Percentiles rank a stretch among this genome's conserved stretches.
These are phyloP conservation scores for Paracorniculantispora psalliotae DNA, from an alignment of 2,329 filamentous ascomycete species.

Conservation along the genomic window DNA sequence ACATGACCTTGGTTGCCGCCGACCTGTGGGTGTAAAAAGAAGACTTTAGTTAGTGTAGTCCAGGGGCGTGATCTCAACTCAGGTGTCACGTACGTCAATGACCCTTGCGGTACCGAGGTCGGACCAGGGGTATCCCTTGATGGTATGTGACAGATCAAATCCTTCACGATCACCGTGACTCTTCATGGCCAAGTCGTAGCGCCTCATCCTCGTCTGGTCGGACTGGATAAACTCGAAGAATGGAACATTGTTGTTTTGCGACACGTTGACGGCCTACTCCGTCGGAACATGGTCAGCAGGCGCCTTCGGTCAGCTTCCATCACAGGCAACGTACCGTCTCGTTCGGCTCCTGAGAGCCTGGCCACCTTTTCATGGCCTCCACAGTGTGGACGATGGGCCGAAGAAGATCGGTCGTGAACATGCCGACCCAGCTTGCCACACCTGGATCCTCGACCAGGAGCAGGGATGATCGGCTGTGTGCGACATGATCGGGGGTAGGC, in stretches of 20 bases:
- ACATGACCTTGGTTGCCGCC: conserved; percentile 24
- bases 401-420: conserved; percentile 28
- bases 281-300: background rate
- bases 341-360: conserved; percentile 28
- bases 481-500: conserved; percentile 31
- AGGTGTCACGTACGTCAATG: conserved; percentile 21
- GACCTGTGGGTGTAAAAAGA: conserved; percentile 15
- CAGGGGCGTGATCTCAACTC: background rate
- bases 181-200: conserved; percentile 30
- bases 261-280: conserved; percentile 22
- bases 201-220: conserved; percentile 21
- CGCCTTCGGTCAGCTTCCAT: background rate
- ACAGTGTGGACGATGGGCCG: conserved; percentile 26
- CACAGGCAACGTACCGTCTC: conserved; percentile 22
- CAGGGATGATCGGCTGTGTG: conserved; percentile 33
- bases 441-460: conserved; percentile 25
- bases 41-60: background rate
- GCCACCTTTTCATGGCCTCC: conserved; percentile 32
- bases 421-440: conserved; percentile 27
- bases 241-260: conserved; percentile 20
- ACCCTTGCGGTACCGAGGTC: conserved; percentile 21
- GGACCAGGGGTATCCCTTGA: conserved; percentile 21
- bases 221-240: conserved; percentile 27
- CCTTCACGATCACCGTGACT: conserved; percentile 23
- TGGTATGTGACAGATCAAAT: conserved; percentile 19